Evolutionary conservation across 192 early-diverging fungal genomes (phyloP).

Genomic region (Rhizophagus prolifer): DNA sequence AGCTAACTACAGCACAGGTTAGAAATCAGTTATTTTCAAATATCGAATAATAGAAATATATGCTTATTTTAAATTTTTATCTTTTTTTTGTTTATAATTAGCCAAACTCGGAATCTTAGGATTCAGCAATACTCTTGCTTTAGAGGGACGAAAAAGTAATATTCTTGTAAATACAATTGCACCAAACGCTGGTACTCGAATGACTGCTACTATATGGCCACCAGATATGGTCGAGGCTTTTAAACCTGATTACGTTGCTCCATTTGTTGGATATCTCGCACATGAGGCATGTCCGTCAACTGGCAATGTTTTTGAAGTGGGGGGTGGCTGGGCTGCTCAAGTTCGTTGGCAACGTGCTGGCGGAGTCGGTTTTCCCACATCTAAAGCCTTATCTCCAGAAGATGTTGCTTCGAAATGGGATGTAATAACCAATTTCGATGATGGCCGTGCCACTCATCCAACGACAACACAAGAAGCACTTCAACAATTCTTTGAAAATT

Average conservation of each 20-base stretch:
- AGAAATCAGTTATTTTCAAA: not conserved
- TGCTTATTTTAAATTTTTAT: not conserved
- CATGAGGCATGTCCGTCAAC: slow-evolving; percentile 78
- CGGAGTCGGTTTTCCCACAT: slow-evolving; percentile 89
- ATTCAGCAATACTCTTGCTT: slow-evolving; percentile 85
- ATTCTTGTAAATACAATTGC: slow-evolving; percentile 95
- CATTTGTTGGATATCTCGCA: slow-evolving; percentile 86
- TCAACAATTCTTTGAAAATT: slow-evolving; percentile 81
- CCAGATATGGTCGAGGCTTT: slow-evolving; percentile 93
- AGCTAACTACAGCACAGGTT: slow-evolving; percentile 41
- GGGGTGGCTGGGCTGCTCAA: slow-evolving; percentile 92
- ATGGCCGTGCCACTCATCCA: slow-evolving; percentile 92
- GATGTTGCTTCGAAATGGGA: slow-evolving; percentile 77
- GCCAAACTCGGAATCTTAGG: slow-evolving; percentile 93
- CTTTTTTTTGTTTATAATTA: slow-evolving; percentile 30
- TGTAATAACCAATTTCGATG: slow-evolving; percentile 89
- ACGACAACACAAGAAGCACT: slow-evolving; percentile 75
- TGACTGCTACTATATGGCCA: slow-evolving; percentile 97
- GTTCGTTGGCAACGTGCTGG: slow-evolving; percentile 96
- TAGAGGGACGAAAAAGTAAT: slow-evolving; percentile 88
- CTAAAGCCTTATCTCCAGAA: slow-evolving; percentile 80
- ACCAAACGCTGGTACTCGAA: slow-evolving; percentile 94
- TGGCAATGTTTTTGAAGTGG: slow-evolving; percentile 93
- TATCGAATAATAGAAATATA: not conserved
- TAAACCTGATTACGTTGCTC: slow-evolving; percentile 96